These are phyloP conservation scores for Shiraia sp. DNA, from an alignment of 2,329 filamentous ascomycete species.

Conservation along the genomic window DNA sequence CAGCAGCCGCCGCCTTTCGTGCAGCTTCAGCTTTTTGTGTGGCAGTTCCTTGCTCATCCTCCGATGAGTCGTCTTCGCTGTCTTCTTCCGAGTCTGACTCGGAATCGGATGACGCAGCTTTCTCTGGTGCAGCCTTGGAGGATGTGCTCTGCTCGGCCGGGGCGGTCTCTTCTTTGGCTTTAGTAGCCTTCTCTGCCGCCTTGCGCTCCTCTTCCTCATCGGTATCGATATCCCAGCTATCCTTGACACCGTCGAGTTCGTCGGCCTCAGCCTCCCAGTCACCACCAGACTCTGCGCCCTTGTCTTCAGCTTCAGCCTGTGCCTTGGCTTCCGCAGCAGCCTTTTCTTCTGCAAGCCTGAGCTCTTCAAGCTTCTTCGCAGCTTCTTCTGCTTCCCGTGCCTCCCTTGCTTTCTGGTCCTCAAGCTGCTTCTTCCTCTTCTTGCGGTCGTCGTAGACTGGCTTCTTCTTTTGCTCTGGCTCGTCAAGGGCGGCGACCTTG, in stretches of 20 bases:
- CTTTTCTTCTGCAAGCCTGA: conserved; percentile 59
- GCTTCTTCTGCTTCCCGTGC: conserved; percentile 59
- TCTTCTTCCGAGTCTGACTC: conserved; percentile 46
- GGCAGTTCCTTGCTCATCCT: conserved; percentile 77
- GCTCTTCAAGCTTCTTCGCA: conserved; percentile 59
- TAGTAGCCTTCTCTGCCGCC: conserved; percentile 32
- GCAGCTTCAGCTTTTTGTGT: conserved; percentile 71
- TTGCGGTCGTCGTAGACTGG: conserved; percentile 72
- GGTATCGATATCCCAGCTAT: conserved; percentile 90
- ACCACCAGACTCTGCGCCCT: conserved; percentile 66
- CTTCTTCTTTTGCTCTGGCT: conserved; percentile 77
- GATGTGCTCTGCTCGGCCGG: conserved; percentile 37
- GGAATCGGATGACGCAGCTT: conserved; percentile 23
- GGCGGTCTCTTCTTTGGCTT: conserved; percentile 24
- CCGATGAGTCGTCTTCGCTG: conserved; percentile 63
- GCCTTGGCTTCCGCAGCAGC: conserved; percentile 72
- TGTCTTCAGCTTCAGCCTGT: no score
- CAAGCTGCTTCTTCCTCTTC: conserved; percentile 72
- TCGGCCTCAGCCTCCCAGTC: conserved; percentile 88
- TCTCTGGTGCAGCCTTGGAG: conserved; percentile 22
- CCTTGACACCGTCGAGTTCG: conserved; percentile 77
- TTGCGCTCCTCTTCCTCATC: conserved; percentile 66
- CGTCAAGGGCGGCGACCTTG: conserved; percentile 60
- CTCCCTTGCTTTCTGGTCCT: conserved; percentile 54
- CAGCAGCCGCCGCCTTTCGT: conserved; percentile 85